phyloP scores from a whole-genome alignment of 2,329 filamentous ascomycete genomes.

The Epicoccum sorghinum region DNA sequence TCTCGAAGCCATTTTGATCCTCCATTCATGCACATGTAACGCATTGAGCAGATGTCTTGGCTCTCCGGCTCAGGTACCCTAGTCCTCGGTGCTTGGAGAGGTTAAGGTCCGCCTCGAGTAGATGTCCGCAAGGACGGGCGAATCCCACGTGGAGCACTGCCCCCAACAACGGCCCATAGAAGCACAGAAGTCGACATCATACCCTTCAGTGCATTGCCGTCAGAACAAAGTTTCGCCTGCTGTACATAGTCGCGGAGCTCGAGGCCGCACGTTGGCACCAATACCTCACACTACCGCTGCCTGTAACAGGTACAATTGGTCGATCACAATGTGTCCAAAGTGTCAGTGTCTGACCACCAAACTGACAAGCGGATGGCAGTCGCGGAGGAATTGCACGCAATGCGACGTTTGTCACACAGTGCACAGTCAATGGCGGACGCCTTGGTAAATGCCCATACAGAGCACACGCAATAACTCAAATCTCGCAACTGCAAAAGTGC shows the following conservation, averaged over 20 bases:
- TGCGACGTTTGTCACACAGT: neutral
- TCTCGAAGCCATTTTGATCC: neutral
- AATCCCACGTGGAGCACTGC: neutral
- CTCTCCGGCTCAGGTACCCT: neutral
- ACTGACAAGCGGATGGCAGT: slow-evolving; percentile 1
- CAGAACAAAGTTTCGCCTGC: neutral
- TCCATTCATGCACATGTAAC: neutral
- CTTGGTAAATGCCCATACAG: neutral
- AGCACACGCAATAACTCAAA: neutral
- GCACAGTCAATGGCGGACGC: neutral
- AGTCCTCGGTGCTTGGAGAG: neutral
- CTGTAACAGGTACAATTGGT: neutral
- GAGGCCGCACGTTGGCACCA: neutral
- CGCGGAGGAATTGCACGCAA: neutral
- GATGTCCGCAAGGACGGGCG: neutral
- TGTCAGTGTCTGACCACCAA: neutral
- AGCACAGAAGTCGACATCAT: neutral
- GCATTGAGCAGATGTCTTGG: neutral
- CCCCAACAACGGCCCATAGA: neutral
- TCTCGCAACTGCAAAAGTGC: no score
- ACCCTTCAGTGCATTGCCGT: neutral
- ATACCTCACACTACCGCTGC: neutral
- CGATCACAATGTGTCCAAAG: neutral
- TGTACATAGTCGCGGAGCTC: neutral
- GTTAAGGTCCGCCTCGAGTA: slow-evolving; percentile 1